Evolutionary conservation across 805 yeast genomes (phyloP), one percentile per base, ranked within the genome.

Genomic region (Vanderwaltozyma tropicalis): DNA sequence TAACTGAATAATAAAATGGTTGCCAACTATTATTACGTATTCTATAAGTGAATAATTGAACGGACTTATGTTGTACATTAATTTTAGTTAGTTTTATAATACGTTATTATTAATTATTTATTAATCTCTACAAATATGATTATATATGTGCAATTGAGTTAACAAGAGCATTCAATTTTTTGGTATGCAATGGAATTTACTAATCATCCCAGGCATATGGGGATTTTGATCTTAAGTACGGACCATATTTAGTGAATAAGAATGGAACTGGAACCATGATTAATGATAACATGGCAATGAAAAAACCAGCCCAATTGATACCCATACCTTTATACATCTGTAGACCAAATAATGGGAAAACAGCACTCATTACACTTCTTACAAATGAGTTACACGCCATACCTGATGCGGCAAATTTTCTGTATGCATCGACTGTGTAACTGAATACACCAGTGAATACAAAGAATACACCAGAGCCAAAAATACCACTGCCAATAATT

Each of bases 401-500:
- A 0, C 67, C 74, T 12, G 75, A 68, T 0, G 78, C 78, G 1
- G 76, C 68, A 44, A 63, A 71, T 14, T 65, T 58, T 47, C 72
- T 63, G 55, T 77, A 82, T 0, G 80, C 68, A 68, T 78, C 73
- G 17, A 78, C 68, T 39, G 81, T 77, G 57, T 81, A 82, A 7
- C 75, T 67, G 45, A 82, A 67, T 28, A 78, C 70, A 5, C 85
- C 71, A 9, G 40, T 76, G 63, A 82, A 82, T 10, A 78, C 68
- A 51, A 77, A 66, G 28, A 80, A 71, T 32, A 80, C 71, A 3
- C 86, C 80, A 46, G 76, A 69, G 4, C 92, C 88, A 53, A 81
- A 74, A 9, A 86, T 71, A n/a, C 77, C 69, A 41, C 86, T 88
- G 2, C 88, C 76, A 40, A 78, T 69, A 16, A 74, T 62, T 4